phyloP scores from a whole-genome alignment of 495 filamentous ascomycete genomes.

The Pyronema domesticum region DNA sequence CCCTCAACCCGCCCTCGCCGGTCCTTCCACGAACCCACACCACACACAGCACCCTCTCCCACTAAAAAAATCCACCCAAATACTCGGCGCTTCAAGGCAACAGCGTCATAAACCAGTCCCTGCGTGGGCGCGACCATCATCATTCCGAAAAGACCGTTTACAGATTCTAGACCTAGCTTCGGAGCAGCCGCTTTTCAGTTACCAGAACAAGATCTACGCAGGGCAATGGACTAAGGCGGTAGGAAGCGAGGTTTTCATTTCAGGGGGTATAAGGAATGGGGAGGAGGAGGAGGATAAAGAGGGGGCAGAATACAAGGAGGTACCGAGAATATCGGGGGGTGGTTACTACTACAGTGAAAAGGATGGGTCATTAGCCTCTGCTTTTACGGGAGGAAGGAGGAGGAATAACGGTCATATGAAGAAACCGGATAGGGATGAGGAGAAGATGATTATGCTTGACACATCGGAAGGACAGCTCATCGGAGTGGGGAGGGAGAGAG shows the following conservation, averaged over 20 bases:
- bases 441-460: slow-evolving; percentile 7
- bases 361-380: not conserved
- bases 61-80: slow-evolving; percentile 9
- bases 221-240: slow-evolving; percentile 13
- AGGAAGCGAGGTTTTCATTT: slow-evolving; percentile 14
- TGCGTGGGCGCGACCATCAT: not conserved
- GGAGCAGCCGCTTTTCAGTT: slow-evolving; percentile 14
- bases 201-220: slow-evolving; percentile 15
- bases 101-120: slow-evolving; percentile 5
- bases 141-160: slow-evolving; percentile 10
- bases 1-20: slow-evolving; percentile 27
- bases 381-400: slow-evolving; percentile 6
- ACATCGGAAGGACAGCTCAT: slow-evolving; percentile 11
- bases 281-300: not conserved
- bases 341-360: slow-evolving; percentile 3
- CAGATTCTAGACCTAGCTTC: slow-evolving; percentile 17
- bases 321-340: not conserved
- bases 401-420: slow-evolving; percentile 16
- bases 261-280: not conserved
- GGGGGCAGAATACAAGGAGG: not conserved
- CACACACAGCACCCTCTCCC: slow-evolving; percentile 4
- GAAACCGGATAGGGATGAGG: slow-evolving; percentile 16
- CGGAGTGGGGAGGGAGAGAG: slow-evolving; percentile 4
- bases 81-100: slow-evolving; percentile 5
- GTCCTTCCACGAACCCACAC: slow-evolving; percentile 18